phyloP scores from a whole-genome alignment of 202 grass and related monocot species.

The Bolboschoenoplectus hybrid region DNA sequence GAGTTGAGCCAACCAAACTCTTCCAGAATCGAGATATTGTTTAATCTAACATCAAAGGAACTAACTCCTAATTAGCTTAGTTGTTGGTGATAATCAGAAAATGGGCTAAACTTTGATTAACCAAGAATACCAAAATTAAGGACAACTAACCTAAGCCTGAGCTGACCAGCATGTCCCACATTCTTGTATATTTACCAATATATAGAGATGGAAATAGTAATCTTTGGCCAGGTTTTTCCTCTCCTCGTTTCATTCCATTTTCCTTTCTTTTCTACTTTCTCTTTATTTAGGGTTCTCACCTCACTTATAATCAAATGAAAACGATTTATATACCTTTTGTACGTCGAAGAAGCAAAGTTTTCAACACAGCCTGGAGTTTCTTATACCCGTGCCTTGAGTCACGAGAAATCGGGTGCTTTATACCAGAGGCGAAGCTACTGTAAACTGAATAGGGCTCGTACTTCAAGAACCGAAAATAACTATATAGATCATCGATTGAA shows the following conservation, averaged over 20 bases:
- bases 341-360: slow-evolving; percentile 78
- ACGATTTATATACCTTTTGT: slow-evolving; percentile 71
- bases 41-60: not conserved
- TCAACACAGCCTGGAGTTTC: slow-evolving; percentile 93
- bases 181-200: not conserved
- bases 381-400: slow-evolving; percentile 74
- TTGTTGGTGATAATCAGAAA: not conserved
- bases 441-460: slow-evolving; percentile 85
- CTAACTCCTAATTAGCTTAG: not conserved
- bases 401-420: slow-evolving; percentile 90
- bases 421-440: slow-evolving; percentile 76
- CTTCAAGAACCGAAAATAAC: slow-evolving; percentile 98
- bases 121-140: slow-evolving; percentile 10
- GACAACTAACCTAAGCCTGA: not conserved
- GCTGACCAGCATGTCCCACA: not conserved
- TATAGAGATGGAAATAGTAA: not conserved
- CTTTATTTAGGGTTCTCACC: slow-evolving; percentile 9
- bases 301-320: slow-evolving; percentile 33
- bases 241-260: not conserved
- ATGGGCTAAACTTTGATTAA: not conserved
- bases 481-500: slow-evolving; percentile 92
- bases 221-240: not conserved
- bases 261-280: slow-evolving; percentile 28
- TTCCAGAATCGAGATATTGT: not conserved
- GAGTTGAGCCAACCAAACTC: not conserved